Percentiles rank a stretch among this genome's conserved stretches.
Conservation (phyloP, 1,284 basidiomycete genomes). For the Veloporphyrellus conicus region DNA sequence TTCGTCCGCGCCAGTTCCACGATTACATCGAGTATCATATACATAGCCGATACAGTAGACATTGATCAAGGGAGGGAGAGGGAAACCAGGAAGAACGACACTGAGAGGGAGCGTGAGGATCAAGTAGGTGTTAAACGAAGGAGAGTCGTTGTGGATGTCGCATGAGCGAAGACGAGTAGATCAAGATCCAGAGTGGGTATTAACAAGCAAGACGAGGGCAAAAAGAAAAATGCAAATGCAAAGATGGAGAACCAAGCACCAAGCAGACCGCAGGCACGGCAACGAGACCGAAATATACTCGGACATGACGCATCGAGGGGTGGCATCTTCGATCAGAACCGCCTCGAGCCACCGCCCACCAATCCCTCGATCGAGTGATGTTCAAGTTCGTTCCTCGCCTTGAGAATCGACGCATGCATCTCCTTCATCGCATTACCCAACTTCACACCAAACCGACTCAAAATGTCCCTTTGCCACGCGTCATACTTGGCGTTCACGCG, state of each 20-base stretch:
- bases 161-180: conserved; percentile 12
- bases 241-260: too few relatives aligned
- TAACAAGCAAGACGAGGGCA: neutral
- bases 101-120: neutral
- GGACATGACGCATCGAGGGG: neutral
- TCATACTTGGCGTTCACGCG: conserved; percentile 99
- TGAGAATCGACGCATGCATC: conserved; percentile 87
- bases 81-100: conserved; percentile 13
- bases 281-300: too few relatives aligned
- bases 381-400: conserved; percentile 92
- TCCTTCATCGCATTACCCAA: conserved; percentile 94
- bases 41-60: conserved; percentile 30
- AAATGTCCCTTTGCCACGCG: conserved; percentile 93
- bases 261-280: too few relatives aligned
- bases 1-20: conserved; percentile 7
- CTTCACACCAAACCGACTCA: conserved; percentile 88
- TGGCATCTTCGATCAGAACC: conserved; percentile 31
- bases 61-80: conserved; percentile 1
- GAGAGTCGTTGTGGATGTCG: neutral
- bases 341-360: conserved; percentile 44
- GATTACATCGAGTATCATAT: conserved; percentile 30
- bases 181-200: conserved; percentile 18
- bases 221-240: neutral
- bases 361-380: conserved; percentile 67
- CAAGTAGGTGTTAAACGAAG: too few relatives aligned